A percentile compares a stretch with the other conserved stretches of the same genome.
phyloP scores from a whole-genome alignment of 305 asterid genomes.

The Fraxinus sp. region DNA sequence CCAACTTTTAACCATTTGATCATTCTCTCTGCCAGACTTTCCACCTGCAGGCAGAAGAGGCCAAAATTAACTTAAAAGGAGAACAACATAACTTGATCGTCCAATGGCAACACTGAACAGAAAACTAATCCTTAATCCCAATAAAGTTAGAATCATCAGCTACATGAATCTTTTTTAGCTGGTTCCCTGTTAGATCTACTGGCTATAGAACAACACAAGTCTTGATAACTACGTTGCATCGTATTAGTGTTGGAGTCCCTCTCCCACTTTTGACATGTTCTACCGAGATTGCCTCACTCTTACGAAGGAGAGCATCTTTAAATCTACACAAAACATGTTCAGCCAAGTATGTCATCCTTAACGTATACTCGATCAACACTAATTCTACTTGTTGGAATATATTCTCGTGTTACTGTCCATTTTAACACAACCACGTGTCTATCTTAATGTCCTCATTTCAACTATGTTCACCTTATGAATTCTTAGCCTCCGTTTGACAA shows the following conservation, averaged over 20 bases:
- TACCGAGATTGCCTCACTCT: background rate
- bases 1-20: constrained; percentile 90
- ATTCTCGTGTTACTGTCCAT: background rate
- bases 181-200: background rate
- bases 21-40: constrained; percentile 66
- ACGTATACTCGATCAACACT: background rate
- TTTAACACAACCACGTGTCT: background rate
- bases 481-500: background rate
- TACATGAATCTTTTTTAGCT: background rate
- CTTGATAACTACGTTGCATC: background rate
- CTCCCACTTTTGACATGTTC: background rate
- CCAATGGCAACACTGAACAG: background rate
- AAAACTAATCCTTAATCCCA: background rate
- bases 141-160: background rate
- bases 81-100: background rate
- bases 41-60: constrained; percentile 52
- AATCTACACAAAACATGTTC: background rate
- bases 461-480: background rate
- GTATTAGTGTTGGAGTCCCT: background rate
- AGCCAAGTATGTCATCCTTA: background rate
- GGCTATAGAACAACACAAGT: background rate
- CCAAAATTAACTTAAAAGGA: background rate
- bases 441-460: background rate
- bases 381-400: background rate
- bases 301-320: background rate